Evolutionary conservation across 768 basidiomycete species (phyloP).

Genomic region (Cyclocybe aegerita): DNA sequence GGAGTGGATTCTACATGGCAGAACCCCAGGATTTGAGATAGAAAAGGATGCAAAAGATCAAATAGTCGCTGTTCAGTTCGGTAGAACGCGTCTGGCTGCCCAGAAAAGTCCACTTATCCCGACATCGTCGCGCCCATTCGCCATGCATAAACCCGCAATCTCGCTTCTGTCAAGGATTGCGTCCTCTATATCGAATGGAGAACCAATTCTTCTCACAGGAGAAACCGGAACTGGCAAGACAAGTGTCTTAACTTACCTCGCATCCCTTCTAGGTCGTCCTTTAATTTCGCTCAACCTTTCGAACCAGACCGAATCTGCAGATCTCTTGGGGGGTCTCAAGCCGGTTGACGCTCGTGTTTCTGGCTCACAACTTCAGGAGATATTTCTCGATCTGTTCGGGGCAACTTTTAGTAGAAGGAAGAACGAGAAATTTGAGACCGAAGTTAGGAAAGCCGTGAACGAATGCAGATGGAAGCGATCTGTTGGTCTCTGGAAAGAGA

Average conservation of each 20-base stretch:
- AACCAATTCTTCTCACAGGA: slow-evolving; percentile 90
- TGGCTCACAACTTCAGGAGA: slow-evolving; percentile 64
- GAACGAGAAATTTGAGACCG: slow-evolving; percentile 84
- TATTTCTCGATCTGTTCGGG: slow-evolving; percentile 80
- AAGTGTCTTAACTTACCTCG: slow-evolving; percentile 84
- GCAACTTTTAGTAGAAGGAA: slow-evolving; percentile 86
- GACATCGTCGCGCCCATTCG: slow-evolving; percentile 63
- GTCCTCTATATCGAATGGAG: slow-evolving; percentile 65
- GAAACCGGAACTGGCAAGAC: slow-evolving; percentile 99
- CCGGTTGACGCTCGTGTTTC: slow-evolving; percentile 89
- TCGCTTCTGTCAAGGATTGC: slow-evolving; percentile 79
- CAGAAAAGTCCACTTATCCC: slow-evolving; percentile 36
- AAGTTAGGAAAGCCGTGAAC: slow-evolving; percentile 75
- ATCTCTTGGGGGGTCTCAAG: slow-evolving; percentile 93
- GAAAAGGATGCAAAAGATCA: slow-evolving; percentile 69
- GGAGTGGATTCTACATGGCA: slow-evolving; percentile 65
- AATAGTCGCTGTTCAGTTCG: slow-evolving; percentile 56
- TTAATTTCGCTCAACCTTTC: slow-evolving; percentile 92
- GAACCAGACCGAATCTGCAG: slow-evolving; percentile 94
- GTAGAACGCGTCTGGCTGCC: slow-evolving; percentile 59
- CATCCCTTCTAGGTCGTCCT: slow-evolving; percentile 70
- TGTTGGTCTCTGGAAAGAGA: slow-evolving; percentile 83
- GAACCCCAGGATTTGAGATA: slow-evolving; percentile 64
- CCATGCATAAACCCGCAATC: slow-evolving; percentile 83
- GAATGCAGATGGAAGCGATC: slow-evolving; percentile 86